Base-by-base conservation (phyloP, 345 rosid species). In the Eucalyptus marginata region DNA sequence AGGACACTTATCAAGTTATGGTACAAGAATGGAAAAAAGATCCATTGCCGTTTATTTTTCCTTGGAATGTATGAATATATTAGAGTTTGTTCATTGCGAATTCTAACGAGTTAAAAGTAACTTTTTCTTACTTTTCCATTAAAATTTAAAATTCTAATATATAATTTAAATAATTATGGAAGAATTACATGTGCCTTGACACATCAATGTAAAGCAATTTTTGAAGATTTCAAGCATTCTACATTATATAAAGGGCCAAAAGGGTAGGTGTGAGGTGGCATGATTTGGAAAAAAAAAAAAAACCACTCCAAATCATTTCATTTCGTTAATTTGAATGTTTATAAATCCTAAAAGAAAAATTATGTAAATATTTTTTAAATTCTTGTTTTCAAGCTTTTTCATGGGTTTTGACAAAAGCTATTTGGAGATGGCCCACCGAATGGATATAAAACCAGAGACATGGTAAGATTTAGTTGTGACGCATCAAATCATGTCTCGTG, bases 251-350 rank as follows among this genome's bases (percentile, higher is more conserved):
- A 15, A 15, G 18, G 18, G 11, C 46, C 4, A 18, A 71, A 33
- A 18, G 24, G 62, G 27, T 24, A 56, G 12, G 27, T 22, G 62
- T 5, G 4, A 56, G 62, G 25, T 59, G 15, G 7, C 3, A 27
- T 27, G 16, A 3, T 59, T 59, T 12, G 68, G 5, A 12, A 59
- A 59, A 59, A 59, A 59, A 59, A 59, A 59, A 59, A 56, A 56
- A 56, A 56, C 2, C 1, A 27, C 31, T 59, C 7, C 0, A 27
- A 0, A 59, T 59, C 0, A 27, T 12, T 36, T 13, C 4, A 10
- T 43, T 40, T 36, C 1, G 1, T 10, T 76, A 40, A 20, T 20
- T 40, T 12, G 46, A 40, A 40, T 10, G 47, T 76, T 11, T 36
- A 6, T 10, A 76, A 40, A 40, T 20, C 2, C 13, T 18, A 76